These are phyloP conservation scores for Candida andamanensis DNA, from an alignment of 805 yeast species.

Conservation along the genomic window DNA sequence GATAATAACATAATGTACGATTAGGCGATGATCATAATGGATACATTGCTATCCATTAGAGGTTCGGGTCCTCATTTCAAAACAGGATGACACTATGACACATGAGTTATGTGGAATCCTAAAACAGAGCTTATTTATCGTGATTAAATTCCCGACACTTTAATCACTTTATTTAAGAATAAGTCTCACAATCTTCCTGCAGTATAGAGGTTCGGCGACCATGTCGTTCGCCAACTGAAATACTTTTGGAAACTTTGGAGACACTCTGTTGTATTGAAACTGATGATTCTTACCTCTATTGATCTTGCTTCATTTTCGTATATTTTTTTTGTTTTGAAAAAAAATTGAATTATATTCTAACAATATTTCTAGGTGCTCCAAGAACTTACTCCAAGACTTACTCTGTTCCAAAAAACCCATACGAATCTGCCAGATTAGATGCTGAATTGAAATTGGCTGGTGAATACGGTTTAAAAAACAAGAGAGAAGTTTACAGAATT, in stretches of 20 bases:
- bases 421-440: slow-evolving; percentile 99
- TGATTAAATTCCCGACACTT: slow-evolving; percentile 88
- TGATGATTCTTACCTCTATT: neutral
- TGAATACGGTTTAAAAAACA: slow-evolving; percentile 99
- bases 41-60: slow-evolving; percentile 20
- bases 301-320: neutral
- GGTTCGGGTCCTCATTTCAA: slow-evolving; percentile 69
- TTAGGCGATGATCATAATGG: neutral
- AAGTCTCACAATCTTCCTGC: slow-evolving; percentile 13
- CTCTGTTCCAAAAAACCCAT: slow-evolving; percentile 99
- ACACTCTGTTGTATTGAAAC: neutral
- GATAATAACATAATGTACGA: slow-evolving; percentile 1
- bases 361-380: slow-evolving; percentile 79
- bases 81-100: neutral
- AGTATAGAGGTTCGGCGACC: no score
- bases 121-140: slow-evolving; percentile 23
- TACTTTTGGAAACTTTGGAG: no score
- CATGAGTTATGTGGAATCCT: neutral
- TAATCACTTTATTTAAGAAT: slow-evolving; percentile 42
- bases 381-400: slow-evolving; percentile 99
- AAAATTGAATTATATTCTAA: slow-evolving; percentile 17
- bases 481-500: slow-evolving; percentile 99
- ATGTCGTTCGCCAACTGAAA: no score
- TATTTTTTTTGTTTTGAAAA: no score
- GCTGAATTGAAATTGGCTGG: slow-evolving; percentile 99